Evolutionary conservation across 2,329 filamentous ascomycete species (phyloP), one percentile per base, ranked within the genome.

Genomic region (Trichoderma atroviride): DNA sequence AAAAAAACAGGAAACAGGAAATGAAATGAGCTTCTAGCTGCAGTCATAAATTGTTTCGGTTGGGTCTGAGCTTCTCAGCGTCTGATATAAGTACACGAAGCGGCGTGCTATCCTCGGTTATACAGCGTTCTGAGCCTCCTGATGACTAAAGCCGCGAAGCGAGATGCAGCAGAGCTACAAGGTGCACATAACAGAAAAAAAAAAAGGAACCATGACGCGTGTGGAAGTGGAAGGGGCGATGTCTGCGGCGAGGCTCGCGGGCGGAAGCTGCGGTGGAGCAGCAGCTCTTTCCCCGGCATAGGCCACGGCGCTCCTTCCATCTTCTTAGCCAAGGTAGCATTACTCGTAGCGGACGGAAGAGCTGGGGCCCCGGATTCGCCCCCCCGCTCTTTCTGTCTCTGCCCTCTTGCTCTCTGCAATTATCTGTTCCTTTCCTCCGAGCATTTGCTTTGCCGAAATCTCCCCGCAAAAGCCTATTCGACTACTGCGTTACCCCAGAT

Each of bases 301-400:
- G 29, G 43, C 22, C 27, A 16, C 40, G 40, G 40, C 40, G 40
- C 40, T n/a, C 40, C 40, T 43, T 19, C 40, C 40, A 14, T 53
- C 27, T 14, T 29, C 13, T 7, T 29, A 35, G 33, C 33, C 33
- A 35, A 35, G 11, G 33, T 24, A 24, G 22, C 24, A 29, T 16
- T 16, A 29, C 31, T 24, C 33, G n/a, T 37, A 13, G 27, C 9
- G 35, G 52, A 43, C 37, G 63, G 27, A 58, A 43, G 63, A 66
- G 53, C 63, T 57, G 63, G 63, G 63, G 63, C 63, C 63, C 63
- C 63, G 63, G 63, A 66, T 58, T 58, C 24, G 27, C 37, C 53
- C 62, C 62, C 63, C 35, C 27, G 52, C 55, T 58, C 24, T 50
- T 40, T 22, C 14, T 35, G 3, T 35, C 27, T 31, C n/a, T 31